Evolutionary conservation across 2,329 filamentous ascomycete genomes (phyloP).

Genomic region (Setomelanomma holmii): DNA sequence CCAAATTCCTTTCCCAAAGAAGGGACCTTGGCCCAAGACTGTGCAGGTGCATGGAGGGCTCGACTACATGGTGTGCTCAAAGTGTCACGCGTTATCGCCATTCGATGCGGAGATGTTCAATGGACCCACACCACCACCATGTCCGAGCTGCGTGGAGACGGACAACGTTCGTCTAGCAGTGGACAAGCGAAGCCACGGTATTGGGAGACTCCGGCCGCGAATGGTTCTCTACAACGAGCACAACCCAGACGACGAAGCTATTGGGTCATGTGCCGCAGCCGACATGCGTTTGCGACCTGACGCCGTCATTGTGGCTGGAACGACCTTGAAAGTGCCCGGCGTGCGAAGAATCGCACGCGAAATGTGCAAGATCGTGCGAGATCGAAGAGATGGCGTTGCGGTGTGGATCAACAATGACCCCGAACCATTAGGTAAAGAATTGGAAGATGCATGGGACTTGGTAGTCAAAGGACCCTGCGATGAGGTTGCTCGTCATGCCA

Average conservation of each 20-base stretch:
- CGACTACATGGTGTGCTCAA: constrained; percentile 95
- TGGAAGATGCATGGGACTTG: constrained; percentile 93
- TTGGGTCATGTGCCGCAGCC: constrained; percentile 85
- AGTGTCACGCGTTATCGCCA: constrained; percentile 78
- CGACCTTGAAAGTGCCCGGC: constrained; percentile 92
- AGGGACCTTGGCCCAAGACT: constrained; percentile 91
- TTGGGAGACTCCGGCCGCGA: constrained; percentile 85
- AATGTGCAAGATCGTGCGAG: constrained; percentile 85
- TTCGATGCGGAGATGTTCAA: constrained; percentile 83
- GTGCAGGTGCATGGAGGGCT: constrained; percentile 93
- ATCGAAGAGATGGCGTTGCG: constrained; percentile 81
- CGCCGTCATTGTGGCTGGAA: constrained; percentile 92
- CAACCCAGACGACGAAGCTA: constrained; percentile 95
- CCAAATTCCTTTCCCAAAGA: constrained; percentile 78
- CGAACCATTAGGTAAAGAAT: constrained; percentile 80
- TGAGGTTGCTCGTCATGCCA: constrained; percentile 77
- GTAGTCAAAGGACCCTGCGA: constrained; percentile 88
- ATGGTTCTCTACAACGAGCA: constrained; percentile 98
- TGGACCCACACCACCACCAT: constrained; percentile 82
- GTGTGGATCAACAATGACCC: constrained; percentile 94
- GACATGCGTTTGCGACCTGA: constrained; percentile 88
- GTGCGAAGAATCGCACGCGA: constrained; percentile 89
- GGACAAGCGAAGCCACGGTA: constrained; percentile 90
- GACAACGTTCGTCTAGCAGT: constrained; percentile 80
- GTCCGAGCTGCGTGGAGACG: constrained; percentile 73